phyloP scores from a whole-genome alignment of 768 basidiomycete genomes.

The Candolleomyces aberdarensis region DNA sequence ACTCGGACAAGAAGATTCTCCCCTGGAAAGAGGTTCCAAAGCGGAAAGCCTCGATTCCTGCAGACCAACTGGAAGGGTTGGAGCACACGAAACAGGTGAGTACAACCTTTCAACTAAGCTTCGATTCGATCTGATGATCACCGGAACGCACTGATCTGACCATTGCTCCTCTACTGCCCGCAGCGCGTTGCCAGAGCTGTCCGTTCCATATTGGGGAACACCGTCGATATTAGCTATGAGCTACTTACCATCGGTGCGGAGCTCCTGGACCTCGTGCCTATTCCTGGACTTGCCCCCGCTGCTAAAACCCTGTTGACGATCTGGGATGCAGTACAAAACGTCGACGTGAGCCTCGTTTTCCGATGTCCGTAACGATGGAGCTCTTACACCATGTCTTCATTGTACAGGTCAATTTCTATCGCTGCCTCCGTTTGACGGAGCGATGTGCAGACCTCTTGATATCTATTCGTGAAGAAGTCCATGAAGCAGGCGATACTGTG shows the following conservation, averaged over 20 bases:
- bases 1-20: neutral
- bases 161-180: neutral
- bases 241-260: constrained; percentile 30
- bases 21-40: constrained; percentile 13
- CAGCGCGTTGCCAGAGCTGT: constrained; percentile 32
- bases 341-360: constrained; percentile 44
- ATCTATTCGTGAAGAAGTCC: constrained; percentile 51
- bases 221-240: constrained; percentile 35
- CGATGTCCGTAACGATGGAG: neutral
- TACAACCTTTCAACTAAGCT: neutral
- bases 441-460: constrained; percentile 58
- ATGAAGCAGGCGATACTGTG: constrained; percentile 40
- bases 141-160: too few relatives aligned
- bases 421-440: constrained; percentile 58
- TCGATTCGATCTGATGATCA: neutral
- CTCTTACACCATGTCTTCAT: neutral
- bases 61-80: constrained; percentile 9
- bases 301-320: constrained; percentile 47
- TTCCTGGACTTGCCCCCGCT: constrained; percentile 49
- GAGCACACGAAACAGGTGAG: constrained; percentile 13
- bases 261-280: constrained; percentile 42
- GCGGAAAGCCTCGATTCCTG: constrained; percentile 6
- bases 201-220: constrained; percentile 30
- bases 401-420: constrained; percentile 49
- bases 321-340: constrained; percentile 51